phyloP scores from a whole-genome alignment of 306 rosid species.

The Hippophae tibetana region DNA sequence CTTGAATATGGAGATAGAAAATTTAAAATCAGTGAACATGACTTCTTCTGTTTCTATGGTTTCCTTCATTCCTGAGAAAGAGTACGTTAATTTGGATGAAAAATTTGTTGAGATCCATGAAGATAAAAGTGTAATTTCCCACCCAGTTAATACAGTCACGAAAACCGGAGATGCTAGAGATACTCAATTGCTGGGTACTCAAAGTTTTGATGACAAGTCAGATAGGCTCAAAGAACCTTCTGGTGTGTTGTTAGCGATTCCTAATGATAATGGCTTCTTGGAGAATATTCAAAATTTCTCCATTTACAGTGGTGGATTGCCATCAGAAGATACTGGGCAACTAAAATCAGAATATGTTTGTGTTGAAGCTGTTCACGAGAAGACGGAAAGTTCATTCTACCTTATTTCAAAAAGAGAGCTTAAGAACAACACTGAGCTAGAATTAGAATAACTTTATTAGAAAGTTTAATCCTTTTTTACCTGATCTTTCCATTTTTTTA shows the following conservation, averaged over 20 bases:
- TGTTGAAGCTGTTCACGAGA: constrained; percentile 47
- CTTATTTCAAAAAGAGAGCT: constrained; percentile 2
- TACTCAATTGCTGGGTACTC: constrained; percentile 29
- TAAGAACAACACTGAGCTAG: too few species aligned
- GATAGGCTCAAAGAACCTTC: constrained; percentile 35
- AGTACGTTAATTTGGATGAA: constrained; percentile 35
- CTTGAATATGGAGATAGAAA: constrained; percentile 63
- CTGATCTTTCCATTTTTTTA: too few species aligned
- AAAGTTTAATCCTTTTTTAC: too few species aligned
- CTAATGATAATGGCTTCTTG: constrained; percentile 21
- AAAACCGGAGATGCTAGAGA: constrained; percentile 29
- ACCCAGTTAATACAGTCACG: constrained; percentile 26
- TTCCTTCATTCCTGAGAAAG: constrained; percentile 32
- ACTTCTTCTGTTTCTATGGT: constrained; percentile 32
- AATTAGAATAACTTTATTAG: too few species aligned
- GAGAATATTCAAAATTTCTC: constrained; percentile 32
- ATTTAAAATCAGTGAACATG: constrained; percentile 35
- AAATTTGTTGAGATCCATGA: constrained; percentile 52
- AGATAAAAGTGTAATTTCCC: constrained; percentile 41
- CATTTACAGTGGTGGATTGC: constrained; percentile 32
- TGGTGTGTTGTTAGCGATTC: constrained; percentile 22
- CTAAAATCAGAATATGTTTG: constrained; percentile 28
- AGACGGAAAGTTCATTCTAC: constrained; percentile 41
- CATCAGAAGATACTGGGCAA: constrained; percentile 22
- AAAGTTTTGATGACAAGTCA: constrained; percentile 26